Evolutionary conservation across 1,284 basidiomycete genomes (phyloP), one percentile per base, ranked within the genome.

Genomic region (Ceratobasidium sp.): DNA sequence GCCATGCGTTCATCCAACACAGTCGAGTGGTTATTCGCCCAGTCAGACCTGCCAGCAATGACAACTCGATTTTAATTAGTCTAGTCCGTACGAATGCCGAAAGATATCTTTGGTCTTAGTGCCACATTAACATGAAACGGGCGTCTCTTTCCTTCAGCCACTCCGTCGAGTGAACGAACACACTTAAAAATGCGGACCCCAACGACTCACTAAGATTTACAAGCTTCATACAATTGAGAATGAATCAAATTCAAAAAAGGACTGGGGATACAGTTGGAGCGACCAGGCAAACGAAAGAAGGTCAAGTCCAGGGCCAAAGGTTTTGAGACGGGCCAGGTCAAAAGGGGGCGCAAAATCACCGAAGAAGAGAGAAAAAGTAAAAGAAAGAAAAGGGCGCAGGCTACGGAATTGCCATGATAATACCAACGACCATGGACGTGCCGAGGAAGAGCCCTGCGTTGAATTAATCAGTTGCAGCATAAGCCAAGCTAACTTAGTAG

Each of bases 331-430:
- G 49, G 44, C 57, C 69, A 51, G 57, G 56, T 71, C 44, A 25
- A 61, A 52, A 44, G 29, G 37, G 59, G 22, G 40, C 4, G n/a
- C n/a, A 52, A 52, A 46, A 64, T 52, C 9, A 54, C n/a, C 17
- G n/a, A 64, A 59, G 22, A 64, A 64, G 1, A 19, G n/a, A 59
- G 37, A 11, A 29, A 54, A 40, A 22, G 25, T 25, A 19, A 29
- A 46, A 25, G 32, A 11, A 17, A 67, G 37, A 59, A 57, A 40
- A 15, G 29, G 43, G 32, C 49, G 17, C 9, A 17, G 8, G 40
- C 32, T 69, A 76, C 59, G 77, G 77, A 25, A 78, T 68, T 13
- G 66, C 62, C 51, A 78, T 59, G 29, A 76, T 64, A 22, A 78
- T 43, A 7, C 61, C 59, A 44, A 77, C 66, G 29, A 77, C 76